Evolutionary conservation across 192 early-diverging fungal genomes (phyloP).

Genomic region (Gonapodya prolifera): DNA sequence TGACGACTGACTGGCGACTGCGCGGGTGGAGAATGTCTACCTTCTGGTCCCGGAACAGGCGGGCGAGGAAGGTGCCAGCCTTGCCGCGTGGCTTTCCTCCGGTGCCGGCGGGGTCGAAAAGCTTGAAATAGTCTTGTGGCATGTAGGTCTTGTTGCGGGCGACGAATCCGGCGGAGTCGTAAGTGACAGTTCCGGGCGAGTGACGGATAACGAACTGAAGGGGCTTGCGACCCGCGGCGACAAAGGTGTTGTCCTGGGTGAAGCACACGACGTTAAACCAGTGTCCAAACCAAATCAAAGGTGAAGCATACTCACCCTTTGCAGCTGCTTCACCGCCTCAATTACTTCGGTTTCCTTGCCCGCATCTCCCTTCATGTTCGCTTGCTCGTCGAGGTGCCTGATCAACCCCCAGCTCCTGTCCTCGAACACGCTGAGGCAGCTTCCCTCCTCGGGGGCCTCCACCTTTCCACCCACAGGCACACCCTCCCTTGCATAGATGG

Average conservation of each 20-base stretch:
- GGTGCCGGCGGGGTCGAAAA: slow-evolving; percentile 56
- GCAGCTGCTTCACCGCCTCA: no score
- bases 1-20: slow-evolving; percentile 60
- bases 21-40: slow-evolving; percentile 74
- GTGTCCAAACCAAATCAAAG: no score
- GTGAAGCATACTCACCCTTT: no score
- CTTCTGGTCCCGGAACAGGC: slow-evolving; percentile 58
- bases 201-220: slow-evolving; percentile 72
- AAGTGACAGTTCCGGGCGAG: slow-evolving; percentile 56
- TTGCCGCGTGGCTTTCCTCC: no score
- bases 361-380: slow-evolving; percentile 30
- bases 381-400: slow-evolving; percentile 56
- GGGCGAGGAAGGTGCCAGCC: slow-evolving; percentile 61
- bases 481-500: slow-evolving; percentile 49
- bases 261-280: no score
- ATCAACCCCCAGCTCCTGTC: slow-evolving; percentile 57
- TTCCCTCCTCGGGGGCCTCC: background rate
- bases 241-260: no score
- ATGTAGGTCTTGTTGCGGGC: slow-evolving; percentile 66
- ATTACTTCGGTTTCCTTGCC: no score
- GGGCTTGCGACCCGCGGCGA: no score
- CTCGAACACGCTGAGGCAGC: slow-evolving; percentile 59
- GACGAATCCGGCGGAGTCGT: slow-evolving; percentile 61
- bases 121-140: slow-evolving; percentile 68
- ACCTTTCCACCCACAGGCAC: no score